phyloP scores from a whole-genome alignment of 148 eudicot species.

The Suaeda aralocaspica region DNA sequence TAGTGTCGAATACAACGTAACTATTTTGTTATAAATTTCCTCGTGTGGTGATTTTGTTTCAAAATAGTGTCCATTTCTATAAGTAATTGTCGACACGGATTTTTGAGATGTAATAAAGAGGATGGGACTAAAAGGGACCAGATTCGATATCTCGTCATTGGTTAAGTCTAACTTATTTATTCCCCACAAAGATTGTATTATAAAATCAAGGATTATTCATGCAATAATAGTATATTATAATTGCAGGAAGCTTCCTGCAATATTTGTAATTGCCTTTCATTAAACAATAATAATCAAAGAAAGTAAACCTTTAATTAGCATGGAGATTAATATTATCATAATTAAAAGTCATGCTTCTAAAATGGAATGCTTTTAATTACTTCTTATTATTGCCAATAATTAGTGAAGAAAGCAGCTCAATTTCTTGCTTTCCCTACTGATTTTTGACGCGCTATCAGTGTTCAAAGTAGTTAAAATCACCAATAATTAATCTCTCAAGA shows the following conservation, averaged over 20 bases:
- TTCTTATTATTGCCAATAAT: not conserved
- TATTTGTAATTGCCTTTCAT: not conserved
- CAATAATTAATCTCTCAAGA: not conserved
- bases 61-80: too few species aligned
- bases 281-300: not conserved
- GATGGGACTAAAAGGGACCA: not conserved
- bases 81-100: too few species aligned
- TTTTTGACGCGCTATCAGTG: not conserved
- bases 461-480: not conserved
- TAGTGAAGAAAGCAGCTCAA: slow-evolving; percentile 6
- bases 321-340: not conserved
- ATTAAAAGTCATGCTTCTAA: not conserved
- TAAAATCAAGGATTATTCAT: not conserved
- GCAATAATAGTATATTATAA: too few species aligned
- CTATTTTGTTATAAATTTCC: too few species aligned
- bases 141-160: not conserved
- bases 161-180: not conserved
- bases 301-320: not conserved
- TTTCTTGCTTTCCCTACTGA: not conserved
- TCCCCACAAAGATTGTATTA: not conserved
- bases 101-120: too few species aligned
- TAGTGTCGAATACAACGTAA: too few species aligned
- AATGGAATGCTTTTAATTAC: not conserved
- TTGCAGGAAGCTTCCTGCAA: not conserved
- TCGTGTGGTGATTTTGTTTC: too few species aligned